Conservation (phyloP, 495 filamentous ascomycete species). For the Trichoderma gamsii region DNA sequence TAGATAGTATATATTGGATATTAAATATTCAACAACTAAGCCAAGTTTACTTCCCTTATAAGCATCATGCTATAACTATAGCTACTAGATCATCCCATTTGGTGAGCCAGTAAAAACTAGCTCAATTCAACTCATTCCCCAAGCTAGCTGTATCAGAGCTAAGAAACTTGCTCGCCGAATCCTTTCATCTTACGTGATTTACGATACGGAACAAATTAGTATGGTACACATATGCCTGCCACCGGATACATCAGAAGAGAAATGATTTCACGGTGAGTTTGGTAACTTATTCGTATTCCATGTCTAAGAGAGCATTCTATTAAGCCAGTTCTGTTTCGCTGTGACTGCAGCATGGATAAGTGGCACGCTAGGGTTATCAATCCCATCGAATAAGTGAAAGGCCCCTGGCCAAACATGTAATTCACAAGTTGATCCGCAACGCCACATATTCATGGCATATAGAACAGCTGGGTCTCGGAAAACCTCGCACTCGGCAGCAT, state of each 20-base stretch:
- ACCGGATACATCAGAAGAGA: background rate
- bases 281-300: background rate
- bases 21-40: too few relatives aligned
- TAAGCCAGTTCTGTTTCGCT: background rate
- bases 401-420: slow-evolving; percentile 21
- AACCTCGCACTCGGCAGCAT: slow-evolving; percentile 18
- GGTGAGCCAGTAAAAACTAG: background rate
- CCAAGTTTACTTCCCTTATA: too few relatives aligned
- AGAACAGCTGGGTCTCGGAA: slow-evolving; percentile 19
- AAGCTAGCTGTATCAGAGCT: background rate
- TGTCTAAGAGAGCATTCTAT: background rate
- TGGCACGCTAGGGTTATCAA: background rate
- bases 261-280: background rate
- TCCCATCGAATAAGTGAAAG: slow-evolving; percentile 16
- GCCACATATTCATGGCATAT: slow-evolving; percentile 19
- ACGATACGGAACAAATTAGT: background rate
- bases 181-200: background rate
- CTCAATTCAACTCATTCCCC: background rate
- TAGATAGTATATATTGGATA: too few relatives aligned
- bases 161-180: background rate
- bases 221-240: too few relatives aligned
- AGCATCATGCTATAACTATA: too few relatives aligned
- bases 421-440: slow-evolving; percentile 18
- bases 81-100: too few relatives aligned
- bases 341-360: background rate